These are phyloP conservation scores for Echium plantagineum DNA, from an alignment of 257 asterid genomes.

Conservation along the genomic window DNA sequence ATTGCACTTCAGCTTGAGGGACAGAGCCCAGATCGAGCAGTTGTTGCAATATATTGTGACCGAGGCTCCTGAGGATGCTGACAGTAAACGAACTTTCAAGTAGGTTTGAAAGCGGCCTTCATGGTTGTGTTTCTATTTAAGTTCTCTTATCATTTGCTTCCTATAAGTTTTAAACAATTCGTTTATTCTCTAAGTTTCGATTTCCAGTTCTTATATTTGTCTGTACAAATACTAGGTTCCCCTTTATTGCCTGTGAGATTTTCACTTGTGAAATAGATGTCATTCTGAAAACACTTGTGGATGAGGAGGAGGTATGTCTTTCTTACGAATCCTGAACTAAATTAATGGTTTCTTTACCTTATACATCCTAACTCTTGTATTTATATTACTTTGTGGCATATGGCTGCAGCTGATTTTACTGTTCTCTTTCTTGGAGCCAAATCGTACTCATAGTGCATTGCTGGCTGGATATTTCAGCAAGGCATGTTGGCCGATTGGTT, in stretches of 20 bases:
- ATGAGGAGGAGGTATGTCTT: constrained; percentile 73
- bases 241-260: constrained; percentile 91
- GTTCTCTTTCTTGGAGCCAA: constrained; percentile 91
- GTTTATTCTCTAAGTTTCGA: background rate
- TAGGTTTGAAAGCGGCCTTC: constrained; percentile 26
- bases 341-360: background rate
- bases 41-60: constrained; percentile 70
- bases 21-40: constrained; percentile 81
- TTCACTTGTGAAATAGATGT: constrained; percentile 97
- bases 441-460: constrained; percentile 71
- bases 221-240: constrained; percentile 49
- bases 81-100: constrained; percentile 80
- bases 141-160: constrained; percentile 1
- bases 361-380: background rate
- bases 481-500: constrained; percentile 26
- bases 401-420: constrained; percentile 79
- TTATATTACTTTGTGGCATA: constrained; percentile 1
- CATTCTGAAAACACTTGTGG: constrained; percentile 89
- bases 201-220: constrained; percentile 13
- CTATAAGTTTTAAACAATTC: constrained; percentile 1
- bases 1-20: constrained; percentile 69
- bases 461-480: constrained; percentile 97
- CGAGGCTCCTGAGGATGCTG: constrained; percentile 84
- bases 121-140: background rate
- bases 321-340: constrained; percentile 2